A percentile compares a stretch with the other conserved stretches of the same genome.
These are phyloP conservation scores for Neolentinus lepideus DNA, from an alignment of 1,284 basidiomycete species.

Conservation along the genomic window DNA sequence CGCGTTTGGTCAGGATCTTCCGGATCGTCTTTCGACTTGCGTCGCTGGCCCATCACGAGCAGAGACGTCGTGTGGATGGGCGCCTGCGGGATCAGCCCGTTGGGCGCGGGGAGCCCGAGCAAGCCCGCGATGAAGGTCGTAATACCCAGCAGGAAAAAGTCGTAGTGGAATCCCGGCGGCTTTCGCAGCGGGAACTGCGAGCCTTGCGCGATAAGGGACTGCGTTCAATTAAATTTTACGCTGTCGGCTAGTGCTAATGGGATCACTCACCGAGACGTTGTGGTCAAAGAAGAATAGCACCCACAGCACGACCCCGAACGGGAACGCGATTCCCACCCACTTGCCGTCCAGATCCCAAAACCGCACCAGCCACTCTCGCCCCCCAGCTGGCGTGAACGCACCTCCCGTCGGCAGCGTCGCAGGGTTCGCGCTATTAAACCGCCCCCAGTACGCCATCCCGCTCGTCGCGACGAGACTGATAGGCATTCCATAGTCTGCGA, in stretches of 20 bases:
- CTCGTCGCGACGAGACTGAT: slow-evolving; percentile 71
- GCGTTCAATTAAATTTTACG: slow-evolving; percentile 4
- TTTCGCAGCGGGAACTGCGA: slow-evolving; percentile 87
- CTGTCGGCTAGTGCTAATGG: too few relatives aligned
- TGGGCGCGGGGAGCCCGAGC: slow-evolving; percentile 88
- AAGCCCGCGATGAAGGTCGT: slow-evolving; percentile 91
- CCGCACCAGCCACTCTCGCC: slow-evolving; percentile 77
- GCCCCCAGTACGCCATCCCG: slow-evolving; percentile 81
- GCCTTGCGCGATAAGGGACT: slow-evolving; percentile 92
- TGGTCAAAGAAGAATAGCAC: slow-evolving; percentile 77
- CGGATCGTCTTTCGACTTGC: slow-evolving; percentile 36
- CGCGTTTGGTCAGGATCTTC: not conserved
- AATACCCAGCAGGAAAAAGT: slow-evolving; percentile 85
- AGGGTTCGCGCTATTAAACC: slow-evolving; percentile 58
- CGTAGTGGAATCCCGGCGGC: slow-evolving; percentile 90
- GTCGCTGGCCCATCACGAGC: slow-evolving; percentile 57
- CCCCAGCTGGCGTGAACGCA: slow-evolving; percentile 71
- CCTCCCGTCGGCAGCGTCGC: slow-evolving; percentile 62
- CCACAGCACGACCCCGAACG: slow-evolving; percentile 68
- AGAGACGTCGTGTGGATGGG: slow-evolving; percentile 91
- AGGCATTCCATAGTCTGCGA: slow-evolving; percentile 87
- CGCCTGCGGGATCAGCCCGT: slow-evolving; percentile 94
- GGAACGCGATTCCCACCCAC: slow-evolving; percentile 83
- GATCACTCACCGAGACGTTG: slow-evolving; percentile 67
- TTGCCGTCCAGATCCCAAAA: slow-evolving; percentile 90